phyloP scores from a whole-genome alignment of 257 asterid species.

The Solanum clarkiae region DNA sequence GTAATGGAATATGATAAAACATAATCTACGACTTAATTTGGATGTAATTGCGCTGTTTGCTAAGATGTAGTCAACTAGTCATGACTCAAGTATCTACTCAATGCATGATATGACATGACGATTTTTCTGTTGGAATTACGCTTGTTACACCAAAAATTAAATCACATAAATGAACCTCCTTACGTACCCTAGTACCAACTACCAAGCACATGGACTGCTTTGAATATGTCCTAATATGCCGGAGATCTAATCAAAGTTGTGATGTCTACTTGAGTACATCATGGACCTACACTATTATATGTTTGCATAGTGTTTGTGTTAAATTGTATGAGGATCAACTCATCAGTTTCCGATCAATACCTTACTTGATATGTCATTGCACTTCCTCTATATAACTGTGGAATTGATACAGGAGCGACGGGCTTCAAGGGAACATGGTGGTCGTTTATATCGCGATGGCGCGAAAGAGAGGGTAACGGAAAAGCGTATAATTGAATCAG shows the following conservation, averaged over 20 bases:
- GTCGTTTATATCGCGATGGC: slow-evolving; percentile 24
- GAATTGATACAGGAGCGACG: slow-evolving; percentile 47
- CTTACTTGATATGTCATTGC: neutral
- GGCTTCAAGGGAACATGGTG: slow-evolving; percentile 31
- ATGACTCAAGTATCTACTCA: neutral
- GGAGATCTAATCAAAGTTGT: neutral
- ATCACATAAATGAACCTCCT: neutral
- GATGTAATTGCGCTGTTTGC: neutral
- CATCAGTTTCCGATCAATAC: neutral
- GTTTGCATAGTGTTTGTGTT: neutral
- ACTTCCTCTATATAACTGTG: neutral
- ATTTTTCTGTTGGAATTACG: neutral
- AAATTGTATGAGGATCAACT: neutral
- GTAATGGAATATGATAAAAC: neutral
- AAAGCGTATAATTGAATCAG: slow-evolving; percentile 43
- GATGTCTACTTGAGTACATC: neutral
- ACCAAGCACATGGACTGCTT: neutral
- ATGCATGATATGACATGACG: neutral
- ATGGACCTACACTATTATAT: neutral
- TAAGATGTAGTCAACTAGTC: neutral
- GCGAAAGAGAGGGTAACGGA: slow-evolving; percentile 29
- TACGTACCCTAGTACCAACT: neutral
- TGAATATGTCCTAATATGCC: neutral
- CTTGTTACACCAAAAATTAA: neutral
- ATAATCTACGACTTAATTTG: neutral